A percentile compares a stretch with the other conserved stretches of the same genome.
Conservation (phyloP, 495 filamentous ascomycete species). For the Corynascus novoguineensis region DNA sequence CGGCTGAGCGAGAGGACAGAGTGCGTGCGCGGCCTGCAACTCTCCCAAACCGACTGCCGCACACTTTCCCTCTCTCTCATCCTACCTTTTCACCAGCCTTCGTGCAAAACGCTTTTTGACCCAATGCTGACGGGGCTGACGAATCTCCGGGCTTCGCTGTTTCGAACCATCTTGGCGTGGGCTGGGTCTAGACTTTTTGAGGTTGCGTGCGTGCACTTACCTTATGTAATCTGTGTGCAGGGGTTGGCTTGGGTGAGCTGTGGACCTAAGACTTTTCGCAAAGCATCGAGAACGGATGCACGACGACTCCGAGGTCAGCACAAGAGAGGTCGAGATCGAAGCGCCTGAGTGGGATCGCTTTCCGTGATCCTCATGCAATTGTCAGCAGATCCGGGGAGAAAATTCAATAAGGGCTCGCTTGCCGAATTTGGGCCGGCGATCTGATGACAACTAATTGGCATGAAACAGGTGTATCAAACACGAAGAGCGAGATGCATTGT, state of each 20-base stretch:
- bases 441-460: neutral
- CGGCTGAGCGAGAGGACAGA: too few species aligned
- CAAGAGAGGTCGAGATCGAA: neutral
- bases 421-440: neutral
- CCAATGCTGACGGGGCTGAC: too few species aligned
- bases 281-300: neutral
- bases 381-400: neutral
- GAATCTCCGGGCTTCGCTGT: too few species aligned
- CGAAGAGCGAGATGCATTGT: too few species aligned
- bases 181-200: neutral
- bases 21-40: too few species aligned
- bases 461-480: too few species aligned
- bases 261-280: neutral
- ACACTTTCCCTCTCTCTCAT: too few species aligned
- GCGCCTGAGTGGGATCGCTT: neutral
- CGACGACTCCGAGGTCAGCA: too few species aligned
- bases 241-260: neutral
- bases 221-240: constrained; percentile 1
- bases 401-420: neutral
- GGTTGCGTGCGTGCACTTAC: neutral
- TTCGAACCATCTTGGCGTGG: neutral
- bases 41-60: too few species aligned
- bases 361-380: neutral
- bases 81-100: too few species aligned
- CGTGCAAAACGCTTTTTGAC: too few species aligned